A percentile compares a stretch with the other conserved stretches of the same genome.
Evolutionary conservation across 2,329 filamentous ascomycete species (phyloP).

Genomic region (Geosmithia flava): DNA sequence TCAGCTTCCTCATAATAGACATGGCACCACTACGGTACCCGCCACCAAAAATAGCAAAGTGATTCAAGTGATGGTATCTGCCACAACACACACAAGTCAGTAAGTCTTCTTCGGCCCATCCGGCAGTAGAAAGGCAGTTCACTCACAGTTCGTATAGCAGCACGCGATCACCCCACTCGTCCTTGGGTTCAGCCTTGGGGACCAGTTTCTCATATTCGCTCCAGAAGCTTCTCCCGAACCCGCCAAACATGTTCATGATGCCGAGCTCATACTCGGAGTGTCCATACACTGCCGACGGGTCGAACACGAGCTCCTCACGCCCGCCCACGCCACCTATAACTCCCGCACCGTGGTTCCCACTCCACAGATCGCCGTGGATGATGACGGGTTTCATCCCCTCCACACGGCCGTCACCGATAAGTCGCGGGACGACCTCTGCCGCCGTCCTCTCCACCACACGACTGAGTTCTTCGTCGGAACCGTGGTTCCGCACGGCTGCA

Average conservation of each 20-base stretch:
- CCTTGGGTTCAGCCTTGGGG: conserved; percentile 66
- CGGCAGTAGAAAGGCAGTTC: conserved; percentile 5
- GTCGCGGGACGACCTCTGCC: conserved; percentile 53
- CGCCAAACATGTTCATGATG: conserved; percentile 95
- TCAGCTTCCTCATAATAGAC: conserved; percentile 63
- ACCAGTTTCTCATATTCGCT: conserved; percentile 65
- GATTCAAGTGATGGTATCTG: conserved; percentile 84
- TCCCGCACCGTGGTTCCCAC: conserved; percentile 64
- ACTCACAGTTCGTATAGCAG: conserved; percentile 71
- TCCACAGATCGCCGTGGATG: conserved; percentile 90
- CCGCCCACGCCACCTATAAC: conserved; percentile 42
- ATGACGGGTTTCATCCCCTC: conserved; percentile 61
- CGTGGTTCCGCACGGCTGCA: conserved; percentile 47
- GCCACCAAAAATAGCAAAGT: conserved; percentile 73
- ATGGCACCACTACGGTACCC: conserved; percentile 67
- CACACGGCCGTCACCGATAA: conserved; percentile 60
- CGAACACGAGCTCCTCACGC: conserved; percentile 67
- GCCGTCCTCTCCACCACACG: conserved; percentile 53
- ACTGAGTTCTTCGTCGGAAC: conserved; percentile 48
- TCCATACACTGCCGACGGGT: conserved; percentile 70
- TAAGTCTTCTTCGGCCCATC: not conserved
- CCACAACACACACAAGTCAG: not conserved
- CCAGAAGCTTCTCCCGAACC: conserved; percentile 62
- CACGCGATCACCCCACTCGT: conserved; percentile 78
- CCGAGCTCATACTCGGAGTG: conserved; percentile 86